phyloP scores from a whole-genome alignment of 495 filamentous ascomycete genomes.

The Podospora pseudoanserina region DNA sequence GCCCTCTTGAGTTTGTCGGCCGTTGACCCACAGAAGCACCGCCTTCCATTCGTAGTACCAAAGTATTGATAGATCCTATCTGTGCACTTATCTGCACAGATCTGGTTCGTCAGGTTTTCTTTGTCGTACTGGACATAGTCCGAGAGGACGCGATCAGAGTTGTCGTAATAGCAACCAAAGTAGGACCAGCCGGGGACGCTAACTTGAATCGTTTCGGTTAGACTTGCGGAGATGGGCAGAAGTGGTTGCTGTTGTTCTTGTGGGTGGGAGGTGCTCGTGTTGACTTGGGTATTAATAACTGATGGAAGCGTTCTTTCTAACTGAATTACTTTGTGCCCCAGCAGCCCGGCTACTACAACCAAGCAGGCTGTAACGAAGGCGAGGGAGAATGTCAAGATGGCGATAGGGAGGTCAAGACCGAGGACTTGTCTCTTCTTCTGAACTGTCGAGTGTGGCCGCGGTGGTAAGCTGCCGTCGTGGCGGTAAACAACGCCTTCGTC shows the following conservation, averaged over 20 bases:
- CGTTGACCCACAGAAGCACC: background rate
- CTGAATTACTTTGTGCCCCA: constrained; percentile 1
- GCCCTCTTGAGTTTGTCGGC: background rate
- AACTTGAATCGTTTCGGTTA: constrained; percentile 1
- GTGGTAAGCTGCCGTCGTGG: background rate
- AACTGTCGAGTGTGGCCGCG: background rate
- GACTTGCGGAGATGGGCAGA: background rate
- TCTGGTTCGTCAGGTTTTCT: constrained; percentile 5
- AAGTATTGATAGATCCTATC: background rate
- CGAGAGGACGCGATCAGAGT: background rate
- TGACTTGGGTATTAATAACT: background rate
- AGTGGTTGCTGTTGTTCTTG: background rate
- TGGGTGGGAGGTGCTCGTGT: background rate
- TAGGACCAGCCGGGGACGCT: constrained; percentile 2
- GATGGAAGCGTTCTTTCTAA: background rate
- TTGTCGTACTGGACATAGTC: background rate
- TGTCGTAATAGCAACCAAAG: constrained; percentile 5
- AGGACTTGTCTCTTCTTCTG: background rate
- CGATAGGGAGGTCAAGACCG: constrained; percentile 1
- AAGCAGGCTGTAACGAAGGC: background rate
- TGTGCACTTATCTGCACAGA: constrained; percentile 5
- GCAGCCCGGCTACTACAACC: background rate
- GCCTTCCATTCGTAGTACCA: background rate
- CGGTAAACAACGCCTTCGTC: background rate
- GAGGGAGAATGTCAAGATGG: constrained; percentile 1